Evolutionary conservation across 331 rosid genomes (phyloP).

Genomic region (Erythrophleum ivorense): DNA sequence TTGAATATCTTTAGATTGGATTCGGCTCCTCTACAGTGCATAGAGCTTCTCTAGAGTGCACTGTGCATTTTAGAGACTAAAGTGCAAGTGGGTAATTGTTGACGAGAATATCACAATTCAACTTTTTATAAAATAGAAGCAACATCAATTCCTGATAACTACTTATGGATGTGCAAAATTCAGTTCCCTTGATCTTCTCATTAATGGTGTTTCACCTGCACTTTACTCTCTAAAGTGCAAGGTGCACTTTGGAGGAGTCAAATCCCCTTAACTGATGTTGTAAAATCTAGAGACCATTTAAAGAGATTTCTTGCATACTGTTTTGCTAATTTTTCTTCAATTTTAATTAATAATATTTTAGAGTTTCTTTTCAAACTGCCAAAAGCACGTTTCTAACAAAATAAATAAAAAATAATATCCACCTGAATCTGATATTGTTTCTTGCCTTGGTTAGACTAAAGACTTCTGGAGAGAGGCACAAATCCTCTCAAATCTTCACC

Average conservation of each 20-base stretch:
- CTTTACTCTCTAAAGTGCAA: background rate
- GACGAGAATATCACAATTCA: background rate
- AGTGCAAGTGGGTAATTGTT: background rate
- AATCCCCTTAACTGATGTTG: background rate
- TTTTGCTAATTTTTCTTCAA: conserved; percentile 10
- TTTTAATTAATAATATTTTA: background rate
- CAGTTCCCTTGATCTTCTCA: background rate
- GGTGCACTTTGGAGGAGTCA: background rate
- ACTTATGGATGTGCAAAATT: background rate
- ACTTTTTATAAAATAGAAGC: background rate
- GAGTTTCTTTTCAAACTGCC: background rate
- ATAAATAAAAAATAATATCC: background rate
- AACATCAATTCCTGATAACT: background rate
- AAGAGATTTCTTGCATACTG: conserved; percentile 14
- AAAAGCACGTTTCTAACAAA: conserved; percentile 5
- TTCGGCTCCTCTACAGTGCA: background rate
- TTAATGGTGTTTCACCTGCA: background rate
- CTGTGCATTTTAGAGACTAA: background rate
- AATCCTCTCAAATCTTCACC: conserved; percentile 75
- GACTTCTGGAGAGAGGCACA: conserved; percentile 88
- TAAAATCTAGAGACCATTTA: conserved; percentile 13
- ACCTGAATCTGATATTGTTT: conserved; percentile 40
- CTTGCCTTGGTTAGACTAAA: conserved; percentile 53
- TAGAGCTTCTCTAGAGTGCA: background rate
- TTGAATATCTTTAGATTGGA: background rate